Percentiles rank a stretch among this genome's conserved stretches.
Evolutionary conservation across 805 yeast genomes (phyloP).

Genomic region (Sungouiella blattae): DNA sequence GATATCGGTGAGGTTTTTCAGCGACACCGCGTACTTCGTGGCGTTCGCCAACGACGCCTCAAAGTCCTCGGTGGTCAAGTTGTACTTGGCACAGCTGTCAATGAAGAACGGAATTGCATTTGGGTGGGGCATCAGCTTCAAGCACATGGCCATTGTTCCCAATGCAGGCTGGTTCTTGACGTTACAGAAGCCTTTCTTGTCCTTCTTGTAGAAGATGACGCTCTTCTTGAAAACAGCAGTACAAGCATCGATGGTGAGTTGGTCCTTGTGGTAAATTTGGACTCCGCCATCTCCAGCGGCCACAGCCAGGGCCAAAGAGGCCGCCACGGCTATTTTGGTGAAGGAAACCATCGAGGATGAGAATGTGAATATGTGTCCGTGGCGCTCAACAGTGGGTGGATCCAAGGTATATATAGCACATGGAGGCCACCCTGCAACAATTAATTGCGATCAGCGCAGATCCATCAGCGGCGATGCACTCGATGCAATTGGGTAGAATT

Average conservation of each 20-base stretch:
- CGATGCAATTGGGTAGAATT: no score
- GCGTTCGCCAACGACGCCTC: constrained; percentile 40
- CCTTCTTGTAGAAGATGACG: constrained; percentile 22
- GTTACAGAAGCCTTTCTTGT: constrained; percentile 31
- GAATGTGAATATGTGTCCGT: no score
- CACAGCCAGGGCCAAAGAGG: constrained; percentile 14
- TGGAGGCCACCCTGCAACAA: no score
- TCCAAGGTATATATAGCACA: no score
- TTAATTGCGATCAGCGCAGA: no score
- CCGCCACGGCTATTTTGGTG: constrained; percentile 8
- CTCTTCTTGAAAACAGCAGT: constrained; percentile 19
- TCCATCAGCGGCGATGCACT: no score
- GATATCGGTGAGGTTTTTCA: constrained; percentile 28
- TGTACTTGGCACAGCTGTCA: constrained; percentile 9
- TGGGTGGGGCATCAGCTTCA: constrained; percentile 20
- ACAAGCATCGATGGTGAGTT: constrained; percentile 27
- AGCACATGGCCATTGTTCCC: constrained; percentile 37
- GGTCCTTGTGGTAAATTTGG: constrained; percentile 20
- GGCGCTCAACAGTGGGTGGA: no score
- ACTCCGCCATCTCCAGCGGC: no score
- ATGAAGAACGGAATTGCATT: constrained; percentile 15
- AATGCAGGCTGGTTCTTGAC: constrained; percentile 34
- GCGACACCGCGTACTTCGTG: constrained; percentile 31
- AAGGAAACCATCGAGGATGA: constrained; percentile 12
- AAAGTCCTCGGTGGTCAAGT: constrained; percentile 29